A percentile compares a stretch with the other conserved stretches of the same genome.
phyloP scores from a whole-genome alignment of 495 filamentous ascomycete species.

The Ascodesmis nigricans region DNA sequence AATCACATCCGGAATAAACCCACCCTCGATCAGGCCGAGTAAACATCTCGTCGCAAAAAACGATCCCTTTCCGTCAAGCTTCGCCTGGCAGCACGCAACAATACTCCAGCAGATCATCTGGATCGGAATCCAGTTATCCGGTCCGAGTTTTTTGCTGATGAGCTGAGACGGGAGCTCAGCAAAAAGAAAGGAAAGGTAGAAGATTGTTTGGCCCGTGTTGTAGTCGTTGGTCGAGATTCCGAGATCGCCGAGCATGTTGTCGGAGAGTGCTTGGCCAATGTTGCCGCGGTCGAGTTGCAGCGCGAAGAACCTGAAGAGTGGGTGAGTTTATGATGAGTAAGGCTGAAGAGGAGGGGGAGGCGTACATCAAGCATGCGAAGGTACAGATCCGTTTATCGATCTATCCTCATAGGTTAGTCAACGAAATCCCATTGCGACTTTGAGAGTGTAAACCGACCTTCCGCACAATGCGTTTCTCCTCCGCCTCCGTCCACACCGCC shows the following conservation, averaged over 20 bases:
- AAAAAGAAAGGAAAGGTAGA: slow-evolving; percentile 38
- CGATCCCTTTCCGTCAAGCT: slow-evolving; percentile 29
- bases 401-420: too few species aligned
- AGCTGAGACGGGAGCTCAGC: slow-evolving; percentile 57
- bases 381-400: too few species aligned
- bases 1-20: slow-evolving; percentile 27
- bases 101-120: slow-evolving; percentile 65
- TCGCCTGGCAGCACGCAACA: slow-evolving; percentile 45
- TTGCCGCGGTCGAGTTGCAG: slow-evolving; percentile 65
- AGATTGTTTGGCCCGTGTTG: slow-evolving; percentile 57
- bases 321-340: too few species aligned
- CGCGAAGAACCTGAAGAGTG: slow-evolving; percentile 67
- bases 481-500: slow-evolving; percentile 27
- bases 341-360: too few species aligned
- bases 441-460: slow-evolving; percentile 21
- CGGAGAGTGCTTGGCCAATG: slow-evolving; percentile 45
- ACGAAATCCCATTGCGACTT: too few species aligned
- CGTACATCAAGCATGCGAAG: too few species aligned
- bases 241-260: slow-evolving; percentile 41
- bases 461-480: slow-evolving; percentile 29
- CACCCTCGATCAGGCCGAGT: slow-evolving; percentile 51
- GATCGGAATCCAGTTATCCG: slow-evolving; percentile 66
- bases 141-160: slow-evolving; percentile 49
- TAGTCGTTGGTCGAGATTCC: slow-evolving; percentile 46
- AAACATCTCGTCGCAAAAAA: slow-evolving; percentile 44